phyloP scores from a whole-genome alignment of 2,329 filamentous ascomycete genomes.

The Stachybotrys elegans region DNA sequence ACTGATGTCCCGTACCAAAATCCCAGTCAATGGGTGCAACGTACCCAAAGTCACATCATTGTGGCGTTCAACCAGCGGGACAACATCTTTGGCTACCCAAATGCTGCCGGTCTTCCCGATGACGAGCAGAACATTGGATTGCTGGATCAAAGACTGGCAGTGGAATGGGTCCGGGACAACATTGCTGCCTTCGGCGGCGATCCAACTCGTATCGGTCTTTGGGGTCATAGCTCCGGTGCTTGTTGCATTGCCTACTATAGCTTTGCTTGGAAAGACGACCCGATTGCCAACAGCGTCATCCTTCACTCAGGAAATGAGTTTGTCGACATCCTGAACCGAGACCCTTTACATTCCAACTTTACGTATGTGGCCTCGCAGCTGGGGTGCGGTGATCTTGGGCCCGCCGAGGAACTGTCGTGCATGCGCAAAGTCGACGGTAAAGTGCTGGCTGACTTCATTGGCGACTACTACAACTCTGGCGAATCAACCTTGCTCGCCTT shows the following conservation, averaged over 20 bases:
- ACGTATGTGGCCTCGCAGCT: neutral
- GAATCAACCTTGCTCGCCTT: neutral
- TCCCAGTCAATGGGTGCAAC: neutral
- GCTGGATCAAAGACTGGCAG: slow-evolving; percentile 43
- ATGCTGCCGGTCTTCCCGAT: neutral
- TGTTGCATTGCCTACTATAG: slow-evolving; percentile 31
- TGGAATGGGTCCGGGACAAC: slow-evolving; percentile 47
- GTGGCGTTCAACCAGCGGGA: slow-evolving; percentile 1
- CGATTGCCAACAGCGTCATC: slow-evolving; percentile 33
- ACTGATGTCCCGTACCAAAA: slow-evolving; percentile 1
- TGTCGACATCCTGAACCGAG: neutral
- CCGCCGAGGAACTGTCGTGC: neutral
- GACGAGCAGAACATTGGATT: slow-evolving; percentile 37
- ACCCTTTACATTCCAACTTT: neutral
- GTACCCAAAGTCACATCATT: neutral
- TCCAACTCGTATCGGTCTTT: slow-evolving; percentile 32
- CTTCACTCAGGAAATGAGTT: slow-evolving; percentile 27
- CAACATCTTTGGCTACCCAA: slow-evolving; percentile 2
- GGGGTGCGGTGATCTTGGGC: neutral
- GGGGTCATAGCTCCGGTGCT: slow-evolving; percentile 42
- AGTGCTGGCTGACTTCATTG: neutral
- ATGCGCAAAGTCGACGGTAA: neutral
- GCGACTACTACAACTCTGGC: neutral
- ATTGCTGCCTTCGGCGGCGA: slow-evolving; percentile 45
- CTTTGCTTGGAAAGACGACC: slow-evolving; percentile 35